Percentiles rank a stretch among this genome's conserved stretches.
Evolutionary conservation across 2,329 filamentous ascomycete species (phyloP).

Genomic region (Pseudomassariella vexata): DNA sequence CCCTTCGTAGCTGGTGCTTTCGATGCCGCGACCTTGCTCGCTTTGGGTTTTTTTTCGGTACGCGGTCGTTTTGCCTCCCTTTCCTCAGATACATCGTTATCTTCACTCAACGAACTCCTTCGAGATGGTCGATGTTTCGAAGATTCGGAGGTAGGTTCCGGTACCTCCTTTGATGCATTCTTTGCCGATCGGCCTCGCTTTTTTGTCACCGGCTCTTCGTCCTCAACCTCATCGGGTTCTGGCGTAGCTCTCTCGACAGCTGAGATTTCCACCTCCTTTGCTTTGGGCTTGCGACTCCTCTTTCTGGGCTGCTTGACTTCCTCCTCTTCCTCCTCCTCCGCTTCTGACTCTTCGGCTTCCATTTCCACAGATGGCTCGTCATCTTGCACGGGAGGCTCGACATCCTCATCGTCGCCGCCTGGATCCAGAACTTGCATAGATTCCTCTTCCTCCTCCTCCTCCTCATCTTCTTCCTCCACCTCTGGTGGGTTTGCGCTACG

Average conservation of each 20-base stretch:
- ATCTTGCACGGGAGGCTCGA: constrained; percentile 10
- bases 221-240: constrained; percentile 11
- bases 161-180: constrained; percentile 3
- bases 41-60: constrained; percentile 12
- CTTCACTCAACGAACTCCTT: too few relatives aligned
- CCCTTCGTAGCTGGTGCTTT: constrained; percentile 20
- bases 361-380: constrained; percentile 15
- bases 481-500: constrained; percentile 14
- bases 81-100: too few relatives aligned
- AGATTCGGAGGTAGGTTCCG: constrained; percentile 2
- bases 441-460: constrained; percentile 17
- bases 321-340: constrained; percentile 6
- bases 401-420: constrained; percentile 10
- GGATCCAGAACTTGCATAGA: constrained; percentile 10
- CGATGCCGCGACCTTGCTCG: constrained; percentile 13
- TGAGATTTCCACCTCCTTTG: constrained; percentile 10
- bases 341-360: constrained; percentile 17
- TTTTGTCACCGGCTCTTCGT: constrained; percentile 17
- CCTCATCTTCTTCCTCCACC: constrained; percentile 9
- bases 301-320: constrained; percentile 7
- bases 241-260: constrained; percentile 8
- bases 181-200: constrained; percentile 20
- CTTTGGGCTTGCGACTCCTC: constrained; percentile 5
- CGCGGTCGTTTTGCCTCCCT: constrained; percentile 19
- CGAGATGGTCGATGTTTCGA: too few relatives aligned